Evolutionary conservation across 2,329 filamentous ascomycete genomes (phyloP).

Genomic region (Scopulariopsis brevicaulis): DNA sequence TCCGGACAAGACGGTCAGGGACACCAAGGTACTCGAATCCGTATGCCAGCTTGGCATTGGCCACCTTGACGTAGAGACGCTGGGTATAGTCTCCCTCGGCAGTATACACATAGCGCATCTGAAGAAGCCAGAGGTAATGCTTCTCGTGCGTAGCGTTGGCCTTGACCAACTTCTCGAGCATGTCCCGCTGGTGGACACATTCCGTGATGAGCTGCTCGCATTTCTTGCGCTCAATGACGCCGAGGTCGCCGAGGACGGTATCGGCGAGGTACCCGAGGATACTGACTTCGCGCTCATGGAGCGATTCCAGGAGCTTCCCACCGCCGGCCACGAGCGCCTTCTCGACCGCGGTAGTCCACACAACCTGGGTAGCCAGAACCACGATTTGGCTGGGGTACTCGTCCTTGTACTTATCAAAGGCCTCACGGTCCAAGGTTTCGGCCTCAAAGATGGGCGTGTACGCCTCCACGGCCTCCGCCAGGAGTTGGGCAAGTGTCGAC

Average conservation of each 20-base stretch:
- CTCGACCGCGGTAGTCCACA: conserved; percentile 85
- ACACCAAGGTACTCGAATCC: conserved; percentile 98
- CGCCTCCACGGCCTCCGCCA: conserved; percentile 74
- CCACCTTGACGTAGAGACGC: conserved; percentile 87
- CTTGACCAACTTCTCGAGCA: conserved; percentile 75
- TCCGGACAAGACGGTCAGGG: conserved; percentile 89
- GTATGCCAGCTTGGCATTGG: conserved; percentile 89
- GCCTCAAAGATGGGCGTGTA: conserved; percentile 71
- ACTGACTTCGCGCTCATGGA: conserved; percentile 76
- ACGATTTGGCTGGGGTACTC: conserved; percentile 89
- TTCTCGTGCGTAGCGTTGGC: conserved; percentile 62
- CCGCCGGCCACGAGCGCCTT: conserved; percentile 63
- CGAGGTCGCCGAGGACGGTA: conserved; percentile 82
- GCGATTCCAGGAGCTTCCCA: conserved; percentile 53
- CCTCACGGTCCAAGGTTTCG: conserved; percentile 54
- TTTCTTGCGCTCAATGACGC: conserved; percentile 81
- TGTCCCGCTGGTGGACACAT: conserved; percentile 93
- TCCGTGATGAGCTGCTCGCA: conserved; percentile 98
- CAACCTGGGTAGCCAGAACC: conserved; percentile 84
- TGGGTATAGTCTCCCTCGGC: conserved; percentile 71
- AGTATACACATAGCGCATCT: conserved; percentile 92
- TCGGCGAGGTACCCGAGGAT: conserved; percentile 77
- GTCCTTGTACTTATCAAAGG: conserved; percentile 70
- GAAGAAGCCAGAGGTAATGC: conserved; percentile 86
- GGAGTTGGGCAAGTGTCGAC: conserved; percentile 76